These are phyloP conservation scores for Chlorella sp. DNA, from an alignment of 139 green algal species.

Conservation along the genomic window DNA sequence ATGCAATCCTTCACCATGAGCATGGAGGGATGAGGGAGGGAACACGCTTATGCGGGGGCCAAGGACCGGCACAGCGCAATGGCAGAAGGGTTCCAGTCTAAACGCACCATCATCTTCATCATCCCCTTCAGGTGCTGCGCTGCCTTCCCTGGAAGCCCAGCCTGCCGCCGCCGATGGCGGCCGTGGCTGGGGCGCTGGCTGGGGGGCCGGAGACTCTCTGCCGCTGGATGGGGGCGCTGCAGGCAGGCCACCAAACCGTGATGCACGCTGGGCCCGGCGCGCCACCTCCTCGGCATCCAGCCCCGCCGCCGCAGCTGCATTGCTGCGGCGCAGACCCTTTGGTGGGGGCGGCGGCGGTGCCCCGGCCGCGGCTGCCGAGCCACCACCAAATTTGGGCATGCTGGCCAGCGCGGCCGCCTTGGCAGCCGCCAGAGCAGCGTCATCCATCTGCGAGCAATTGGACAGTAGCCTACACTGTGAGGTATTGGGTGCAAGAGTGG, in stretches of 20 bases:
- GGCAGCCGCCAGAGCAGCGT: constrained; percentile 34
- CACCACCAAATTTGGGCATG: constrained; percentile 48
- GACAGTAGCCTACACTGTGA: not conserved
- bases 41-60: too few relatives aligned
- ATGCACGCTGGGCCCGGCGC: constrained; percentile 24
- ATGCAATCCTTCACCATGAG: too few relatives aligned
- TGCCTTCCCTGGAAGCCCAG: not conserved
- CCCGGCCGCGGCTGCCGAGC: not conserved
- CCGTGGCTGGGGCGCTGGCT: not conserved
- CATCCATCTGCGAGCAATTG: not conserved
- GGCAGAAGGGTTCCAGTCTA: not conserved
- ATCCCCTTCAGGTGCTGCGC: too few relatives aligned
- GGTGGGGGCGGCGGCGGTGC: not conserved
- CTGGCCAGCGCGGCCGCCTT: constrained; percentile 43
- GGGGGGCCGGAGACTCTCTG: too few relatives aligned
- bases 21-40: too few relatives aligned
- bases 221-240: too few relatives aligned
- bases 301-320: not conserved
- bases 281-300: constrained; percentile 25
- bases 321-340: not conserved
- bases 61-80: not conserved
- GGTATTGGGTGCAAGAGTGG: too few relatives aligned
- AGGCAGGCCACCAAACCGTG: constrained; percentile 12
- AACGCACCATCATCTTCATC: not conserved
- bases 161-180: constrained; percentile 3